Evolutionary conservation across 2,329 filamentous ascomycete species (phyloP).

Genomic region (Arachnomyces sp.): DNA sequence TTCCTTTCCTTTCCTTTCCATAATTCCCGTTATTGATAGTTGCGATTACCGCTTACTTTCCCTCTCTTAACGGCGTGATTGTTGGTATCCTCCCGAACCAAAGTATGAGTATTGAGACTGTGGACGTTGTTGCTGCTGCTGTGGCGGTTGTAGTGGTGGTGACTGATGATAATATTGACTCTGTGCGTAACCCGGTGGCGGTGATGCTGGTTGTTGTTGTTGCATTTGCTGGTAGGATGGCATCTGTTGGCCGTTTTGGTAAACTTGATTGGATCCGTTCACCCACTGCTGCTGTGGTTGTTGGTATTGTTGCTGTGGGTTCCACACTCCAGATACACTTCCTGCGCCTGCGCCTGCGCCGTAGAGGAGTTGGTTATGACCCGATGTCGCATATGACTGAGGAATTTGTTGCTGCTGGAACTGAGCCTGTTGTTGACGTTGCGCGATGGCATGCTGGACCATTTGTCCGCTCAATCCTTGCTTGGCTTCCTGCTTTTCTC

Average conservation of each 20-base stretch:
- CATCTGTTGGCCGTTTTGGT: conserved; percentile 6
- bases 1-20: no score
- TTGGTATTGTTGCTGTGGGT: conserved; percentile 12
- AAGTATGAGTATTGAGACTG: no score
- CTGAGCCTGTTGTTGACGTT: conserved; percentile 53
- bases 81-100: no score
- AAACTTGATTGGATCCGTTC: background rate
- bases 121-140: background rate
- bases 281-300: conserved; percentile 5
- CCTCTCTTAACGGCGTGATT: no score
- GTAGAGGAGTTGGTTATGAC: conserved; percentile 9
- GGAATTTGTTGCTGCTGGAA: conserved; percentile 33
- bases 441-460: conserved; percentile 65
- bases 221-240: no score
- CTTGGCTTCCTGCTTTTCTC: conserved; percentile 65
- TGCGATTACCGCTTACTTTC: no score
- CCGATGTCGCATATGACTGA: conserved; percentile 8
- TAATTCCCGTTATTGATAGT: no score
- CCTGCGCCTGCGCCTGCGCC: conserved; percentile 1
- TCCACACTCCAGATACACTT: background rate
- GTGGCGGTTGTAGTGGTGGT: background rate
- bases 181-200: conserved; percentile 1
- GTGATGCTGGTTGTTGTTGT: conserved; percentile 4
- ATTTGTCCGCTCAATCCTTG: conserved; percentile 62
- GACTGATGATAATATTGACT: conserved; percentile 6